Evolutionary conservation across 805 yeast species (phyloP), one percentile per base, ranked within the genome.

Genomic region (Saturnispora galanensis): DNA sequence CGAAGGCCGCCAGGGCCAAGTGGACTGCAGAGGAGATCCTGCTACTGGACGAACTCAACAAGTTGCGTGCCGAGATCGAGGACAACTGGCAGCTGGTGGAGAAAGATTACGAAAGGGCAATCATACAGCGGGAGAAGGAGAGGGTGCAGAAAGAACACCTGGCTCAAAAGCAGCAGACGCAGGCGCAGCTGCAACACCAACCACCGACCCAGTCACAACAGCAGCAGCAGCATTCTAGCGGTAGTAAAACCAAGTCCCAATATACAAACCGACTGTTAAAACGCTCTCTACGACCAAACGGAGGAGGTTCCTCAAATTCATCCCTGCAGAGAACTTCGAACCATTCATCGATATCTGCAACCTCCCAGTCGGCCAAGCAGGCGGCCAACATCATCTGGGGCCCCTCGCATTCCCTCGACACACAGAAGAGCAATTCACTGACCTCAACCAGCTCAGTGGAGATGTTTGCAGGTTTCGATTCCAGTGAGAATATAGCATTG

Each of bases 11-110:
- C 30, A 62, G 52, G 48, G 54, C 43, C 45, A 47, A 50, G 48
- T 42, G 74, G 53, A 54, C 73, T 0, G 68, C 66, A 3, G 79
- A 75, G 47, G 81, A 75, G 49, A 44, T 63, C 3, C 64, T 68
- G 49, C 53, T 74, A 8, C 52, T 65, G 31, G 71, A 63, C 42
- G 73, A 56, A 62, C 34, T 49, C 2, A 49, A 49, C 28, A 49
- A 49, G 33, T 29, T 49, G 11, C 45, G 50, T 7, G 52, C 52
- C 10, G 52, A 49, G 41, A 39, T 49, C 12, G 52, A 49, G 35
- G 46, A 44, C 5, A 47, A 47, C 29, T 47, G 35, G 38, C 36
- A 32, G 10, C 12, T 32, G 12, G 35, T 44, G 8, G 38, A 45
- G 3, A 31, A 35, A 15, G 41, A 47, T 29, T 43, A 42, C 33